Percentiles rank a stretch among this genome's conserved stretches.
phyloP scores from a whole-genome alignment of 176 grass and related monocot genomes.

The Rhynchospora pubera region DNA sequence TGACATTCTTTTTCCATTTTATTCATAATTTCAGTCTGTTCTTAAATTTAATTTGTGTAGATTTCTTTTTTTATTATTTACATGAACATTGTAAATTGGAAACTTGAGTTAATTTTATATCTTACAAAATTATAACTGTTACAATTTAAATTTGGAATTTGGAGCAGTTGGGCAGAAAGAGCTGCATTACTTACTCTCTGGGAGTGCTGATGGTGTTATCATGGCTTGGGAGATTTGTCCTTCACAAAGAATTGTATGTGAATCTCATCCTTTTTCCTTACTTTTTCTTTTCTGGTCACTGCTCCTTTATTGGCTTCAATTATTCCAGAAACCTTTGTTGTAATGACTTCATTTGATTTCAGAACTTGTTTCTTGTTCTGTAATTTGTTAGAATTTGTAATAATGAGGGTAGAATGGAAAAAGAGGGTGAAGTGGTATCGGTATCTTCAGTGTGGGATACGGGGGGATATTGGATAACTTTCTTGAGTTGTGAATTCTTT shows the following conservation, averaged over 20 bases:
- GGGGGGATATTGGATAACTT: too few relatives aligned
- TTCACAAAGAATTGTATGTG: constrained; percentile 33
- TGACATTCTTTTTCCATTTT: not conserved
- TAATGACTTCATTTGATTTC: too few relatives aligned
- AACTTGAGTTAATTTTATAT: not conserved
- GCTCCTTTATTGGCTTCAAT: too few relatives aligned
- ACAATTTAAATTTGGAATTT: constrained; percentile 18
- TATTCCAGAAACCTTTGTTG: too few relatives aligned
- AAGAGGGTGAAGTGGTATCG: too few relatives aligned
- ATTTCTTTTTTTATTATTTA: not conserved
- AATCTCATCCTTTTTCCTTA: not conserved
- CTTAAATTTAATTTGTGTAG: not conserved
- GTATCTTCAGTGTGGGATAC: too few relatives aligned
- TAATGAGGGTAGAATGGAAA: too few relatives aligned
- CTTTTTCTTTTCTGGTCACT: not conserved
- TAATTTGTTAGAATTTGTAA: too few relatives aligned
- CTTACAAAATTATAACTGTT: not conserved
- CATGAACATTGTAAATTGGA: not conserved
- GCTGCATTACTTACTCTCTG: constrained; percentile 63
- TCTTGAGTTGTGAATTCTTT: too few relatives aligned
- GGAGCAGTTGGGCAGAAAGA: constrained; percentile 35
- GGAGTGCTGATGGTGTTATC: constrained; percentile 78
- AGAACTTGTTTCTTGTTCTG: too few relatives aligned
- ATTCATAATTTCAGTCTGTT: not conserved
- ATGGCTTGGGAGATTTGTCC: constrained; percentile 64